These are phyloP conservation scores for Fusarium sp. DNA, from an alignment of 2,329 filamentous ascomycete species.

Conservation along the genomic window DNA sequence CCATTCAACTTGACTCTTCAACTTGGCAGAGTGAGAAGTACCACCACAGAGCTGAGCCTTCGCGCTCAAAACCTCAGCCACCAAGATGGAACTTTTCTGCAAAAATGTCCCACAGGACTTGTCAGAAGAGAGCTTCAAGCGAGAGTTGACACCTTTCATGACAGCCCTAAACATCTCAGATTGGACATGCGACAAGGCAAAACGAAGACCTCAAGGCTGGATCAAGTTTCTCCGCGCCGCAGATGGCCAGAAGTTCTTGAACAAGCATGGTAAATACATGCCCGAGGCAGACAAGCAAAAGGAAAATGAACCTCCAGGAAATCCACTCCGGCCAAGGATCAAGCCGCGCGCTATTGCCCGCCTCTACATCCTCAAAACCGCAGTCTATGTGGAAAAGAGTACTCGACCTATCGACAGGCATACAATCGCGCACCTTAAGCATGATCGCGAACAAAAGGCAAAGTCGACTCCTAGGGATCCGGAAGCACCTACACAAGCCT, in stretches of 20 bases:
- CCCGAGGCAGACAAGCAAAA: neutral
- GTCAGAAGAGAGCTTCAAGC: constrained; percentile 51
- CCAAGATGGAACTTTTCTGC: constrained; percentile 61
- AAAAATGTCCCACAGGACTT: constrained; percentile 56
- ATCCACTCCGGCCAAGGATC: neutral
- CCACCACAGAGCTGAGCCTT: neutral
- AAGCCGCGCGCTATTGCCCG: constrained; percentile 40
- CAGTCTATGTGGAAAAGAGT: constrained; percentile 50
- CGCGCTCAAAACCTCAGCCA: neutral
- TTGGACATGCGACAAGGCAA: constrained; percentile 58
- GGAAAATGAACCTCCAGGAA: constrained; percentile 6
- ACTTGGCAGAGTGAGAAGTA: neutral
- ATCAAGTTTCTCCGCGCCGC: constrained; percentile 56
- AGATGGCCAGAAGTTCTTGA: constrained; percentile 59
- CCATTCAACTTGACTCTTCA: neutral
- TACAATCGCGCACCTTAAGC: constrained; percentile 43
- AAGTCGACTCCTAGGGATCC: constrained; percentile 9
- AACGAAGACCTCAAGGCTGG: constrained; percentile 49
- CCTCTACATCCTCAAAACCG: constrained; percentile 45
- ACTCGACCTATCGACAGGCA: constrained; percentile 45
- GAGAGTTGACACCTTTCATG: constrained; percentile 56
- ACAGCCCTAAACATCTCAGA: constrained; percentile 54
- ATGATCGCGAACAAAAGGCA: constrained; percentile 42
- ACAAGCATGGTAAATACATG: constrained; percentile 47
- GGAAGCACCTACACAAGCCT: constrained; percentile 35